Evolutionary conservation across 2,329 filamentous ascomycete genomes (phyloP).

Genomic region (Penicillium capsulatum): DNA sequence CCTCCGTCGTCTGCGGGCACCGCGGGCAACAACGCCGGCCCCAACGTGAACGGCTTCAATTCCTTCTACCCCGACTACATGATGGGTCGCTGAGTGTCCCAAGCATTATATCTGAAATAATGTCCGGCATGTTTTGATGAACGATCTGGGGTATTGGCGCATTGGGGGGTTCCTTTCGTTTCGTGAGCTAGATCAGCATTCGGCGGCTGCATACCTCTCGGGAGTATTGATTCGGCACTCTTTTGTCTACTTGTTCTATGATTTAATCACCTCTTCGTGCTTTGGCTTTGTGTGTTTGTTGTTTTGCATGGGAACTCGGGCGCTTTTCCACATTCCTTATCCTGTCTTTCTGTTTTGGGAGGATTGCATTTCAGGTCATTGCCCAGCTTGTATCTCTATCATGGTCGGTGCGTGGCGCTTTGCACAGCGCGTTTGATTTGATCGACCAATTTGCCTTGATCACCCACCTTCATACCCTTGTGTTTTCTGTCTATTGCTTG

Average conservation of each 20-base stretch:
- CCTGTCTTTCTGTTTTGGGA: constrained; percentile 19
- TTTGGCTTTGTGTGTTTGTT: constrained; percentile 18
- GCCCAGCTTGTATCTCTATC: constrained; percentile 26
- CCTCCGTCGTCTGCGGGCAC: constrained; percentile 20
- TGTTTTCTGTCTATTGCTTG: constrained; percentile 17
- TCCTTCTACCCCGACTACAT: constrained; percentile 47
- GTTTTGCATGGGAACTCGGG: constrained; percentile 33
- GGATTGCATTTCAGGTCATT: constrained; percentile 32
- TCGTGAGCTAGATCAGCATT: constrained; percentile 42
- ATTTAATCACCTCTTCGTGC: constrained; percentile 14
- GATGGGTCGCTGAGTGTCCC: constrained; percentile 42
- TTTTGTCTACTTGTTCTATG: constrained; percentile 27
- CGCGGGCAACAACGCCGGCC: constrained; percentile 26
- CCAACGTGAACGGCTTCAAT: constrained; percentile 35
- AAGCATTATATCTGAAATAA: constrained; percentile 31
- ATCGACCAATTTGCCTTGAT: constrained; percentile 22
- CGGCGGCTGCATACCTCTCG: constrained; percentile 36
- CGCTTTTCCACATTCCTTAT: constrained; percentile 27
- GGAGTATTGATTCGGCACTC: constrained; percentile 35
- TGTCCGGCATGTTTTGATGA: constrained; percentile 44
- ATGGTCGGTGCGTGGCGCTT: constrained; percentile 23
- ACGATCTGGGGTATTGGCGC: constrained; percentile 39
- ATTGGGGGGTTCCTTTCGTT: constrained; percentile 35
- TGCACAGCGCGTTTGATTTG: constrained; percentile 18
- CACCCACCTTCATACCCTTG: constrained; percentile 33